These are phyloP conservation scores for Amanita muscaria DNA, from an alignment of 768 basidiomycete genomes.

Conservation along the genomic window DNA sequence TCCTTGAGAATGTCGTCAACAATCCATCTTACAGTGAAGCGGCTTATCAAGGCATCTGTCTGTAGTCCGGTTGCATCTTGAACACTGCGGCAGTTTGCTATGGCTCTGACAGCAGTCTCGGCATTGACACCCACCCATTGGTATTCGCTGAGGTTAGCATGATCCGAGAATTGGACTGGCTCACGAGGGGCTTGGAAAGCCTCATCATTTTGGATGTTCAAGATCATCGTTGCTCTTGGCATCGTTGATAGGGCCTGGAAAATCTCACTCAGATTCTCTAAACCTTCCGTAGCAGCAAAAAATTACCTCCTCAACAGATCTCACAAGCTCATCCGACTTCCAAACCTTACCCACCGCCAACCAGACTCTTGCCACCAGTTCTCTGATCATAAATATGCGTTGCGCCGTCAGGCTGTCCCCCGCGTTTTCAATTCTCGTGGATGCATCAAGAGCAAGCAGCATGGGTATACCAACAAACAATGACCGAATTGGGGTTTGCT, in stretches of 20 bases:
- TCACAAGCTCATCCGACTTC: constrained; percentile 48
- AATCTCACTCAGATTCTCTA: constrained; percentile 9
- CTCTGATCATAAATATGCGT: constrained; percentile 48
- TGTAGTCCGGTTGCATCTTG: constrained; percentile 62
- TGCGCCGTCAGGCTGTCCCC: constrained; percentile 29
- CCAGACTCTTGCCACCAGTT: constrained; percentile 60
- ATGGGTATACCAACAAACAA: constrained; percentile 77
- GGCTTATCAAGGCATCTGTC: constrained; percentile 40
- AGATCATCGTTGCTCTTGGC: constrained; percentile 29
- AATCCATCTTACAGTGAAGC: constrained; percentile 59
- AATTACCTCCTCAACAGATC: constrained; percentile 48
- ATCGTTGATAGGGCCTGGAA: constrained; percentile 38
- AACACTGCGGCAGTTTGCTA: constrained; percentile 44
- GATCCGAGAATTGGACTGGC: neutral
- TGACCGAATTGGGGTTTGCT: constrained; percentile 66
- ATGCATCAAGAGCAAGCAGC: constrained; percentile 65
- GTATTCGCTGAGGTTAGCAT: constrained; percentile 11
- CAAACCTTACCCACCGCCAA: constrained; percentile 60
- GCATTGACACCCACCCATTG: constrained; percentile 41
- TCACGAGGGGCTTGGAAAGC: neutral
- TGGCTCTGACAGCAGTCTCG: constrained; percentile 43
- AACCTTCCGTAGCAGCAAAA: neutral
- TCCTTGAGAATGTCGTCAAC: constrained; percentile 65
- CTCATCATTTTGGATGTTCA: constrained; percentile 15
- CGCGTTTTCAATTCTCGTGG: constrained; percentile 34